Conservation (phyloP, 2,329 filamentous ascomycete species). For the Nigrospora osmanthi region DNA sequence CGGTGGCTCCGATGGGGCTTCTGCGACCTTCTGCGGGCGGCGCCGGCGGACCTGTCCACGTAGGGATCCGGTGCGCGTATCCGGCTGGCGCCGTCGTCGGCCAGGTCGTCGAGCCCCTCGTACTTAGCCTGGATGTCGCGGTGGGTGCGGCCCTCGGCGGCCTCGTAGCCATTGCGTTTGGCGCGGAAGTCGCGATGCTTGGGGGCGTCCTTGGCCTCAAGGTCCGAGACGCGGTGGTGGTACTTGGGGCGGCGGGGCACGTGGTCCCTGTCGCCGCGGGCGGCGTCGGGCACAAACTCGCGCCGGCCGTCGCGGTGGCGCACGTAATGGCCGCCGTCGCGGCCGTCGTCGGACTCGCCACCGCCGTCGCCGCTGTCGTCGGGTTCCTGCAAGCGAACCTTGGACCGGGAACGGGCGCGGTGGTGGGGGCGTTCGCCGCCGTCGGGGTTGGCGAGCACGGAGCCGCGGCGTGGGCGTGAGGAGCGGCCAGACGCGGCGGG, state of each 20-base stretch:
- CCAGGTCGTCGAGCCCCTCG: not conserved
- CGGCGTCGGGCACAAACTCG: not conserved
- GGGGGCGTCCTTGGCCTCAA: not conserved
- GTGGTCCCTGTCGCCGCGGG: not conserved
- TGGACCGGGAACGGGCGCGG: not conserved
- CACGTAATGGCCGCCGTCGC: not conserved
- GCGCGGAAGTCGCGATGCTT: not conserved
- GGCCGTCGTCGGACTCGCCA: not conserved
- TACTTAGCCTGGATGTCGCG: not conserved
- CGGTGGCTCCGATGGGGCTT: not conserved
- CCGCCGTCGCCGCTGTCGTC: conserved; percentile 1
- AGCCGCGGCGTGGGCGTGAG: not conserved
- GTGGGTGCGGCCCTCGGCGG: not conserved
- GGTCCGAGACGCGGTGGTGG: not conserved
- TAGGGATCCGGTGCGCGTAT: not conserved
- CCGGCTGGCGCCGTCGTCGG: not conserved
- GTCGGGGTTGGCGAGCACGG: not conserved
- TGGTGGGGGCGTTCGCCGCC: not conserved
- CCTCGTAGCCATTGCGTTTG: not conserved
- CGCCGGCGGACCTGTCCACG: not conserved
- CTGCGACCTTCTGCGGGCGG: not conserved
- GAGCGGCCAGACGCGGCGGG: not conserved
- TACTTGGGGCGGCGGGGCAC: not conserved
- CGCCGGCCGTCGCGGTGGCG: not conserved
- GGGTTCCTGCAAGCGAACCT: not conserved